Evolutionary conservation across 257 asterid species (phyloP), one percentile per base, ranked within the genome.

Genomic region (Leonotis leonurus): DNA sequence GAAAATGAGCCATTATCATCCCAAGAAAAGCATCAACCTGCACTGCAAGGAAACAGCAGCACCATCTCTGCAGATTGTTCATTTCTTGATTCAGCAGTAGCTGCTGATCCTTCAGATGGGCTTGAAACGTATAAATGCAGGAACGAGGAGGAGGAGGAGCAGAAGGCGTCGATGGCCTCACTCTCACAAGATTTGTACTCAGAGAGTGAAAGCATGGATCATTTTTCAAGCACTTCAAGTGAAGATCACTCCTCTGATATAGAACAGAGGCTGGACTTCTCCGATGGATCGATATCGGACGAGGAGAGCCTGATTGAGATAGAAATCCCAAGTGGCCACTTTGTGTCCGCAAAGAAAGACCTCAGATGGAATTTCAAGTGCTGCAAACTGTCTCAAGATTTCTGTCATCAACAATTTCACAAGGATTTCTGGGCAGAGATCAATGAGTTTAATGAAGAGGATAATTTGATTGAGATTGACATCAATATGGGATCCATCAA

Each of bases 401-500:
- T 20, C 27, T 69, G 45, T 67, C 9, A 43, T 22, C 29, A 64
- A 62, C 72, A 80, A 18, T 67, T 75, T 26, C 57, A 74, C 17
- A 76, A 79, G 44, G 88, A 83, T 54, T 69, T 75, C 54, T 70
- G 67, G 56, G 71, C 83, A 65, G 86, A 80, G 61, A 65, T 78
- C 72, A 78, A 76, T n/a, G n/a, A n/a, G n/a, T n/a, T n/a, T n/a
- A n/a, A n/a, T 67, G 95, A 86, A 57, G 97, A 89, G 77, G 97
- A 86, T 12, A 89, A 82, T 65, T 45, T 89, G 78, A 89, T 89
- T 67, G 97, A 89, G 85, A 89, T 89, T 64, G 95, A 89, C 64
- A 82, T 89, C 43, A 80, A 81, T 65, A 86, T 86, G 87, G 97
- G 97, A 66, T 89, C 95, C 61, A 89, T 89, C 83, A 89, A 86